Conservation (phyloP, 768 basidiomycete species). For the Lentinula guzmanii region DNA sequence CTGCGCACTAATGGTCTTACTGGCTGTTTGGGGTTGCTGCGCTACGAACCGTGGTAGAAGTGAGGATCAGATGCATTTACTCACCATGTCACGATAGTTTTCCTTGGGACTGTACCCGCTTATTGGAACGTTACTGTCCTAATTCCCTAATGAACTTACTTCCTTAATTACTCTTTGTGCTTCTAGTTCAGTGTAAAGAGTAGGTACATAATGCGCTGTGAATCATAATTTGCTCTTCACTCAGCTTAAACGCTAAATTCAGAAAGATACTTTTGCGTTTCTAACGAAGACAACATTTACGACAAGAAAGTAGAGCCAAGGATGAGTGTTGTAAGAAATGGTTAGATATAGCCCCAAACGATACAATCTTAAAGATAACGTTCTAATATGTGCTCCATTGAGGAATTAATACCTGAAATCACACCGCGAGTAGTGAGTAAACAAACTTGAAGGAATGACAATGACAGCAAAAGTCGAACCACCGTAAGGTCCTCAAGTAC, state of each 20-base stretch:
- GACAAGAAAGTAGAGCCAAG: background rate
- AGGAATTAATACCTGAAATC: background rate
- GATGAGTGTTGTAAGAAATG: background rate
- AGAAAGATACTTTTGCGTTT: background rate
- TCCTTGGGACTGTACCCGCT: background rate
- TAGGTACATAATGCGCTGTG: too few relatives aligned
- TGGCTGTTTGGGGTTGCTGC: constrained; percentile 46
- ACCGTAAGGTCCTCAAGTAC: background rate
- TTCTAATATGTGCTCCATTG: background rate
- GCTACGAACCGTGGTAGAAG: background rate
- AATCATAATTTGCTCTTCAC: too few relatives aligned
- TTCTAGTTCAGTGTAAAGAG: too few relatives aligned
- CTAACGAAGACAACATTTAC: background rate
- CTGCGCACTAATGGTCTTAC: constrained; percentile 39
- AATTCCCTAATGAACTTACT: background rate
- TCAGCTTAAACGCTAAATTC: too few relatives aligned
- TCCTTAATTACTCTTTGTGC: background rate
- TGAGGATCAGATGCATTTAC: background rate
- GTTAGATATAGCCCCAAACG: too few relatives aligned
- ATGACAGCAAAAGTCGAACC: background rate
- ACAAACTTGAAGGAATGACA: background rate
- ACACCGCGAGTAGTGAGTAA: background rate
- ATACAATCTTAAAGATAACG: background rate
- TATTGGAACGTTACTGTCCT: background rate
- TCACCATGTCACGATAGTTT: background rate